phyloP scores from a whole-genome alignment of 768 basidiomycete genomes.

The Pulveroboletus frians region DNA sequence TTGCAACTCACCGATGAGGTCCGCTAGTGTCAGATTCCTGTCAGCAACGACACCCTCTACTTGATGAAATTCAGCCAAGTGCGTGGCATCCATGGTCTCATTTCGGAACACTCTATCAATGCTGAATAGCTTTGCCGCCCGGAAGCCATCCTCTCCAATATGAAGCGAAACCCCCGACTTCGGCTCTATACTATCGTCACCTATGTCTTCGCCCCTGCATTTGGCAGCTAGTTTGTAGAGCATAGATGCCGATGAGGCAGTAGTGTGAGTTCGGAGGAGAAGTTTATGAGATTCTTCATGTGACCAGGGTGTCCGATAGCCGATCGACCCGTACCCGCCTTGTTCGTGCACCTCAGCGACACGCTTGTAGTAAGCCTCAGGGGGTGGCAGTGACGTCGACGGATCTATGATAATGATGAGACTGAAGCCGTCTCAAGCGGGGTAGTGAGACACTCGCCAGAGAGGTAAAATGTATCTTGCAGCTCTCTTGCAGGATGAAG shows the following conservation, averaged over 20 bases:
- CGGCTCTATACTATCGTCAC: slow-evolving; percentile 29
- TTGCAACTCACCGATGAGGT: slow-evolving; percentile 73
- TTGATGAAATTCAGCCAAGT: slow-evolving; percentile 98
- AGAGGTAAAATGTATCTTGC: slow-evolving; percentile 98
- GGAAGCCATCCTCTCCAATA: slow-evolving; percentile 63
- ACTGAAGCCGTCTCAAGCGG: not conserved
- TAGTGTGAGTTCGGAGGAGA: slow-evolving; percentile 94
- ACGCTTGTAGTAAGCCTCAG: slow-evolving; percentile 76
- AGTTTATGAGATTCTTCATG: slow-evolving; percentile 88
- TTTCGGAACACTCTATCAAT: slow-evolving; percentile 99
- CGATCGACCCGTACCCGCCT: slow-evolving; percentile 87
- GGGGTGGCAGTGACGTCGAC: slow-evolving; percentile 64
- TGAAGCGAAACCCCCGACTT: slow-evolving; percentile 8
- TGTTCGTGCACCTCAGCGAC: slow-evolving; percentile 80
- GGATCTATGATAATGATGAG: slow-evolving; percentile 56
- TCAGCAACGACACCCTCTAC: slow-evolving; percentile 99
- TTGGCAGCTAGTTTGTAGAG: slow-evolving; percentile 87
- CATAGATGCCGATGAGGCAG: slow-evolving; percentile 90
- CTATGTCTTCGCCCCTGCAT: slow-evolving; percentile 57
- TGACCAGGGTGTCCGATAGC: slow-evolving; percentile 97
- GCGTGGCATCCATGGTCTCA: slow-evolving; percentile 97
- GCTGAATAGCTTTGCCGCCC: slow-evolving; percentile 90
- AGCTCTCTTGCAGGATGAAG: slow-evolving; percentile 97
- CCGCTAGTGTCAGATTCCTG: slow-evolving; percentile 83
- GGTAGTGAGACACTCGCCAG: slow-evolving; percentile 46